phyloP scores from a whole-genome alignment of 805 yeast genomes.

The Saturnispora hagleri region DNA sequence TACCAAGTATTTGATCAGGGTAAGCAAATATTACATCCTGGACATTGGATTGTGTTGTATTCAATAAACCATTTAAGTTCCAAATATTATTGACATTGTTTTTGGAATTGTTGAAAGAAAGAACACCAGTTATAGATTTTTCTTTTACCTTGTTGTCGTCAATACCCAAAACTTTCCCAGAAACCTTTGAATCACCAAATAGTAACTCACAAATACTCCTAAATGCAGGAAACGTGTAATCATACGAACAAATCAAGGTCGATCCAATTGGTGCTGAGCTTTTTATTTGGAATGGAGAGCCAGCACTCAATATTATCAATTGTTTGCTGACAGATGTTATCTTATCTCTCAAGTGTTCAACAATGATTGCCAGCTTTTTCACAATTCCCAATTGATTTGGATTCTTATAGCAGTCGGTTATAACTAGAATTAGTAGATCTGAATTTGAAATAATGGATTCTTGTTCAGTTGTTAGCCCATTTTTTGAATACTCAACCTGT shows the following conservation, averaged over 20 bases:
- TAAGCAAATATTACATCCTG: background rate
- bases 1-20: background rate
- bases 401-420: slow-evolving; percentile 49
- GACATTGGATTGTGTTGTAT: slow-evolving; percentile 3
- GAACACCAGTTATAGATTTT: background rate
- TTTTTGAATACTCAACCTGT: slow-evolving; percentile 51
- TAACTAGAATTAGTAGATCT: slow-evolving; percentile 41
- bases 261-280: slow-evolving; percentile 46
- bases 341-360: slow-evolving; percentile 7
- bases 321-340: slow-evolving; percentile 32
- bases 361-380: slow-evolving; percentile 40
- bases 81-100: background rate
- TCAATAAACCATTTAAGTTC: slow-evolving; percentile 8
- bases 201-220: slow-evolving; percentile 40
- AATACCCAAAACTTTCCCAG: slow-evolving; percentile 46
- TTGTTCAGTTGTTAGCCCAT: slow-evolving; percentile 46
- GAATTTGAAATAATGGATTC: slow-evolving; percentile 44
- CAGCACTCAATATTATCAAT: slow-evolving; percentile 48
- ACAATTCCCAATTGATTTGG: slow-evolving; percentile 55
- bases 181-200: slow-evolving; percentile 44
- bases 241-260: slow-evolving; percentile 51
- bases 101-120: background rate
- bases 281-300: slow-evolving; percentile 54
- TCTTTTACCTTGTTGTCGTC: background rate
- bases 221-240: slow-evolving; percentile 45